phyloP scores from a whole-genome alignment of 805 yeast species.

The Metschnikowia koreensis region DNA sequence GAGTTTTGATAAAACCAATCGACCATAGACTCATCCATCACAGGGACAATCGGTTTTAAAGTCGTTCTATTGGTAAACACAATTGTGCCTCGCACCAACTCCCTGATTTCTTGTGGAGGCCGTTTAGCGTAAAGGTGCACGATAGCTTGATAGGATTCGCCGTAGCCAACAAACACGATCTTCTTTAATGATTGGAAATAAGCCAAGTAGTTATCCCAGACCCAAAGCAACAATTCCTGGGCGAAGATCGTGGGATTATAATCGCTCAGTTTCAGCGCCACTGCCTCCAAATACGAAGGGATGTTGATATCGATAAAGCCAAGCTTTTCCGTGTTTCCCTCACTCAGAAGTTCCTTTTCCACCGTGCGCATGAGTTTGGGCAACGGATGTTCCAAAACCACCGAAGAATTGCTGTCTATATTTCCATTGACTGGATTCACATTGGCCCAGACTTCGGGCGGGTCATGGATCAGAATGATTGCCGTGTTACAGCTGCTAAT shows the following conservation, averaged over 20 bases:
- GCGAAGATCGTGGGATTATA: constrained; percentile 65
- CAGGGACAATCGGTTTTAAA: constrained; percentile 78
- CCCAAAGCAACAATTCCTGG: constrained; percentile 71
- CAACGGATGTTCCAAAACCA: constrained; percentile 71
- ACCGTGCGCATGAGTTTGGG: constrained; percentile 57
- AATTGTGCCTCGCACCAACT: constrained; percentile 65
- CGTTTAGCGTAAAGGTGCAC: constrained; percentile 88
- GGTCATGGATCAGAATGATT: constrained; percentile 78
- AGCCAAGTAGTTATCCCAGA: constrained; percentile 90
- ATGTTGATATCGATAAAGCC: constrained; percentile 85
- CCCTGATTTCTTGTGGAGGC: constrained; percentile 49
- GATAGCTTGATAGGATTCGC: constrained; percentile 84
- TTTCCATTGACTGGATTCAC: constrained; percentile 76
- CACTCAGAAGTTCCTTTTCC: constrained; percentile 34
- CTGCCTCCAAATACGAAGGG: constrained; percentile 46
- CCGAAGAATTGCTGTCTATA: constrained; percentile 68
- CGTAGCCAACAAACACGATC: constrained; percentile 79
- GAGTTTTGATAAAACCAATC: constrained; percentile 93
- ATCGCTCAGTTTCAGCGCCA: constrained; percentile 13
- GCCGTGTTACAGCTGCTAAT: constrained; percentile 64
- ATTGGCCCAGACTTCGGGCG: constrained; percentile 90
- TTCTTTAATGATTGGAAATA: constrained; percentile 65
- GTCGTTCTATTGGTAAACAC: constrained; percentile 66
- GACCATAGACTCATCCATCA: constrained; percentile 82
- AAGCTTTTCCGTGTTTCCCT: constrained; percentile 32